These are phyloP conservation scores for Aspergillus coremiiformis DNA, from an alignment of 495 filamentous ascomycete genomes.

Conservation along the genomic window DNA sequence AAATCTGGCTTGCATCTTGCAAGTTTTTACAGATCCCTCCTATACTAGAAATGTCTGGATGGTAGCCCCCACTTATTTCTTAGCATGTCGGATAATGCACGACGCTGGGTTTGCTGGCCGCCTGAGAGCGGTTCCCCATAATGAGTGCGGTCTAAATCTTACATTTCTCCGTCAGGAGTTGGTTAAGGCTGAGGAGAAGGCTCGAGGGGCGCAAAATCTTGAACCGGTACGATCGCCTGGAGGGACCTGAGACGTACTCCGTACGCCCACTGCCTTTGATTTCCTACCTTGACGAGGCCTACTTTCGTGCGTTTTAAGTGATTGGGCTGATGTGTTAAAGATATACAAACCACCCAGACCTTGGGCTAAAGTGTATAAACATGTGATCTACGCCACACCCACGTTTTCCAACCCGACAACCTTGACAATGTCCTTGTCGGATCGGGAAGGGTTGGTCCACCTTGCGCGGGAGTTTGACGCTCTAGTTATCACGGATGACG, in stretches of 20 bases:
- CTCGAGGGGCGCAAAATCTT: constrained; percentile 21
- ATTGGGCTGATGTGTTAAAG: constrained; percentile 10
- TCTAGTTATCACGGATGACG: constrained; percentile 76
- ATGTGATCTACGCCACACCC: constrained; percentile 77
- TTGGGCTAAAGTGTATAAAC: constrained; percentile 64
- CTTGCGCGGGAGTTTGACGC: constrained; percentile 69
- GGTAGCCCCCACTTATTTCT: constrained; percentile 71
- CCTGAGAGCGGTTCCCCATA: constrained; percentile 61
- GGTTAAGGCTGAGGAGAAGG: constrained; percentile 29
- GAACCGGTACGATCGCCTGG: constrained; percentile 29
- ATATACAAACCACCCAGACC: constrained; percentile 35
- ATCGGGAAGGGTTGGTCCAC: constrained; percentile 54
- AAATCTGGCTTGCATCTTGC: constrained; percentile 63
- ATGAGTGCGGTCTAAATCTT: constrained; percentile 66
- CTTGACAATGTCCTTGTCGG: constrained; percentile 58
- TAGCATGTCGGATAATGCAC: constrained; percentile 71
- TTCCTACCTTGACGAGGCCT: neutral
- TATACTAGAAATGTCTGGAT: constrained; percentile 74
- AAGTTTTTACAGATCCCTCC: constrained; percentile 67
- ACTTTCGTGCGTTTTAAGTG: neutral
- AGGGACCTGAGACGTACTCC: no score
- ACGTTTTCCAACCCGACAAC: constrained; percentile 78
- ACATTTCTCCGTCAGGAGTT: constrained; percentile 45
- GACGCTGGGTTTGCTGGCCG: constrained; percentile 61
- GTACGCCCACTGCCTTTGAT: no score